phyloP scores from a whole-genome alignment of 2,329 filamentous ascomycete genomes.

The Fusarium keratoplasticum region DNA sequence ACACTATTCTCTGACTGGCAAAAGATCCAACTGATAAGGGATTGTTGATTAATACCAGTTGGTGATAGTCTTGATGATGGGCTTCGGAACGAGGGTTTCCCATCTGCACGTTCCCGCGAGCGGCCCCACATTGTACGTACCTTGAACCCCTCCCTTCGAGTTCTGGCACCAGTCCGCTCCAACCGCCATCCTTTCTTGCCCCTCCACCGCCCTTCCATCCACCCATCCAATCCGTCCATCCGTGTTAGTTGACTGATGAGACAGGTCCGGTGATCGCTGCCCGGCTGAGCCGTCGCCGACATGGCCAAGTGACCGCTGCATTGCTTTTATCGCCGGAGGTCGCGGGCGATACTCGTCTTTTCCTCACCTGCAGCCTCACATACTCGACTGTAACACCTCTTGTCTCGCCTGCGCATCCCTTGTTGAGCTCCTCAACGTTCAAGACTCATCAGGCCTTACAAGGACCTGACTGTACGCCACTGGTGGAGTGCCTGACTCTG shows the following conservation, averaged over 20 bases:
- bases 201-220: conserved; percentile 30
- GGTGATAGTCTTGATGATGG: not conserved
- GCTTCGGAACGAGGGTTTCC: not conserved
- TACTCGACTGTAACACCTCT: not conserved
- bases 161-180: conserved; percentile 7
- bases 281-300: conserved; percentile 34
- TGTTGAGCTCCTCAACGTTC: not conserved
- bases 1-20: not conserved
- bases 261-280: conserved; percentile 44
- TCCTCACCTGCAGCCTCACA: not conserved
- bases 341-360: not conserved
- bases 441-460: not conserved
- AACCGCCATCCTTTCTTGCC: conserved; percentile 30
- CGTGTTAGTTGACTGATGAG: conserved; percentile 29
- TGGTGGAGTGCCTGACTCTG: conserved; percentile 25
- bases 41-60: not conserved
- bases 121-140: conserved; percentile 23
- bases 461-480: conserved; percentile 22
- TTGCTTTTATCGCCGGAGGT: conserved; percentile 17
- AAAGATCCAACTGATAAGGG: not conserved
- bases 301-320: conserved; percentile 38
- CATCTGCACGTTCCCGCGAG: not conserved
- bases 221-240: not conserved
- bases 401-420: not conserved
- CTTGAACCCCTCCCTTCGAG: conserved; percentile 26